phyloP scores from a whole-genome alignment of 2,329 filamentous ascomycete genomes.

The Fusarium nematophilum region DNA sequence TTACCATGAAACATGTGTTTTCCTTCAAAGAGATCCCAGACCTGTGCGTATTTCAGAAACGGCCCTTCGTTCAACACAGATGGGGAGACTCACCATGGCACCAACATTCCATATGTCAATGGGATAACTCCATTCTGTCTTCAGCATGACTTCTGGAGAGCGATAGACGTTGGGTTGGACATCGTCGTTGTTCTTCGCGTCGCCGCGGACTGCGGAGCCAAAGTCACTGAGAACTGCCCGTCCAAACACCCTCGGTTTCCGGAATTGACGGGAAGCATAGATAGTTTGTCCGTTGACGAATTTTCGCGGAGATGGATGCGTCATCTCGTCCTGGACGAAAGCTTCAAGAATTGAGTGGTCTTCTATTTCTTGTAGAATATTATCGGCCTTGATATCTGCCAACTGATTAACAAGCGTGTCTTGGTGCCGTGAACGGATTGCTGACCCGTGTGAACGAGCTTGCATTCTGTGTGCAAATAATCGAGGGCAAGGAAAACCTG shows the following conservation, averaged over 20 bases:
- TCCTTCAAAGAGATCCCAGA: constrained; percentile 41
- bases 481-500: too few species aligned
- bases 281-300: not conserved
- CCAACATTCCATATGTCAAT: constrained; percentile 41
- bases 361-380: constrained; percentile 48
- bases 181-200: constrained; percentile 22
- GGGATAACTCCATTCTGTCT: constrained; percentile 40
- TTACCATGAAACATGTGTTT: constrained; percentile 37
- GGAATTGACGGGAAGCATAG: not conserved
- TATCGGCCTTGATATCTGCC: constrained; percentile 57
- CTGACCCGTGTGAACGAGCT: too few species aligned
- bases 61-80: too few species aligned
- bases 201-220: not conserved
- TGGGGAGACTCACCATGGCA: too few species aligned
- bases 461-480: too few species aligned
- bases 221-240: constrained; percentile 1
- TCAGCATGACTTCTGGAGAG: constrained; percentile 42
- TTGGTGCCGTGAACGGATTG: too few species aligned
- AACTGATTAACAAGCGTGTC: too few species aligned
- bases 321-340: constrained; percentile 6
- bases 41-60: too few species aligned
- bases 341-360: constrained; percentile 6
- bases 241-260: not conserved
- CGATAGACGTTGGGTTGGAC: constrained; percentile 40
- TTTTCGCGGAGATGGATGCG: not conserved